Conservation (phyloP, 164 flowering plant genomes). For the Hamamelis virginiana region DNA sequence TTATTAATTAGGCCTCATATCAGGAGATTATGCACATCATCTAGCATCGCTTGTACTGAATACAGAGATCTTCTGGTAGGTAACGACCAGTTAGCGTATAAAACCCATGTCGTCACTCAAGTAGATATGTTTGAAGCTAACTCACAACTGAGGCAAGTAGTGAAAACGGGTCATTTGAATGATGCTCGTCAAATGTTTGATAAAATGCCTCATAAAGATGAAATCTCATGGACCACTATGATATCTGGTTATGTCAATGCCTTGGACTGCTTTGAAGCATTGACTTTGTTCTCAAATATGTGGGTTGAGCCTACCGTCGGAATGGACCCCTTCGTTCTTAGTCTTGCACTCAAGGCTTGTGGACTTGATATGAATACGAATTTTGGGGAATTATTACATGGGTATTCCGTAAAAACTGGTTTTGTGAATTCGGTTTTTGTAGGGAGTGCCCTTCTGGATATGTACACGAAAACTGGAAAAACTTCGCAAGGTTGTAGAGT, state of each 20-base stretch:
- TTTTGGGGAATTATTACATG: constrained; percentile 60
- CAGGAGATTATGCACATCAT: constrained; percentile 25
- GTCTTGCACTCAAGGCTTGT: constrained; percentile 75
- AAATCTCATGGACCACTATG: constrained; percentile 69
- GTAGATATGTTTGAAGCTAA: constrained; percentile 38
- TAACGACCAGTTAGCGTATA: neutral
- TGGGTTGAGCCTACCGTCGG: constrained; percentile 36
- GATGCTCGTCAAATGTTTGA: too few relatives aligned
- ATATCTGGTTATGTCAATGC: constrained; percentile 64
- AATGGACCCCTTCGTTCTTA: constrained; percentile 63
- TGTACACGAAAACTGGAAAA: constrained; percentile 59
- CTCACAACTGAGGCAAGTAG: constrained; percentile 36
- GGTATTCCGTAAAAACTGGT: constrained; percentile 60
- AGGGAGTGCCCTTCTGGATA: constrained; percentile 76
- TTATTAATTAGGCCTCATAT: constrained; percentile 23
- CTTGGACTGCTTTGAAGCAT: constrained; percentile 44
- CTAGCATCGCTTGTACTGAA: constrained; percentile 19
- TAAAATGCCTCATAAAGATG: constrained; percentile 78
- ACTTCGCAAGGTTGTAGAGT: constrained; percentile 45
- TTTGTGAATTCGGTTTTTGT: constrained; percentile 72
- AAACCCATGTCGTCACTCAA: constrained; percentile 13
- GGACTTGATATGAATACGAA: constrained; percentile 35
- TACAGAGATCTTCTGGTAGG: constrained; percentile 5
- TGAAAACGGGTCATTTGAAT: constrained; percentile 37
- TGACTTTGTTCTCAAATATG: constrained; percentile 53